Percentiles rank a stretch among this genome's conserved stretches.
These are phyloP conservation scores for Microdochium bolleyi DNA, from an alignment of 2,329 filamentous ascomycete species.

Conservation along the genomic window DNA sequence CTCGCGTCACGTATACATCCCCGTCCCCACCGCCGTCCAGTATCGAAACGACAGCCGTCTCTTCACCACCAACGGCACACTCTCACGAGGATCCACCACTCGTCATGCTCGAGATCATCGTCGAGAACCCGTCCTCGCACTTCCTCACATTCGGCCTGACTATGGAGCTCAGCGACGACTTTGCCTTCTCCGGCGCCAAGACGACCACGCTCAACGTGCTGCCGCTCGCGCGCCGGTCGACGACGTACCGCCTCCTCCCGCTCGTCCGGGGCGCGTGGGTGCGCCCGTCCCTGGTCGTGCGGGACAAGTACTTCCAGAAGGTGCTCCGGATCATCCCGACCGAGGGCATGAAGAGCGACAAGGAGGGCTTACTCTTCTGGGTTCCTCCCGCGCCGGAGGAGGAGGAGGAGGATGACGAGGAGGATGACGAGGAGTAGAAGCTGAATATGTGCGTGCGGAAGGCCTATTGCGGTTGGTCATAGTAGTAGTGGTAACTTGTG, in stretches of 20 bases:
- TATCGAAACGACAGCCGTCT: slow-evolving; percentile 8
- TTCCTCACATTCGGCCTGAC: slow-evolving; percentile 86
- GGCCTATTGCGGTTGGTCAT: too few relatives aligned
- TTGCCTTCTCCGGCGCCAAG: slow-evolving; percentile 89
- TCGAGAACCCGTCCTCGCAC: slow-evolving; percentile 92
- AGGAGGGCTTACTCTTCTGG: slow-evolving; percentile 58
- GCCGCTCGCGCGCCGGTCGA: slow-evolving; percentile 66
- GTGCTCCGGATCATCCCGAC: slow-evolving; percentile 73
- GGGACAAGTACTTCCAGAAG: slow-evolving; percentile 92
- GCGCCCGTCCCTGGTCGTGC: slow-evolving; percentile 63
- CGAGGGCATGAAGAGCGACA: slow-evolving; percentile 59
- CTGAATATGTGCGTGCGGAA: background rate
- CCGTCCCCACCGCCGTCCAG: background rate
- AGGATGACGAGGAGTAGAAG: background rate
- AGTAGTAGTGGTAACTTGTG: background rate
- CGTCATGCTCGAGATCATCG: slow-evolving; percentile 47
- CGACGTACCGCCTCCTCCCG: slow-evolving; percentile 70
- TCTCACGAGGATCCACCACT: slow-evolving; percentile 25
- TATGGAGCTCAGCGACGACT: slow-evolving; percentile 89
- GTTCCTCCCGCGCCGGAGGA: slow-evolving; percentile 36
- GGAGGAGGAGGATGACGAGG: slow-evolving; percentile 11
- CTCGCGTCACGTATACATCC: slow-evolving; percentile 43
- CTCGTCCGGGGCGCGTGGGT: slow-evolving; percentile 60
- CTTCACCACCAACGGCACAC: slow-evolving; percentile 12
- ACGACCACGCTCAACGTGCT: slow-evolving; percentile 71